Evolutionary conservation across 306 rosid species (phyloP), one percentile per base, ranked within the genome.

Genomic region (Trifolium dubium): DNA sequence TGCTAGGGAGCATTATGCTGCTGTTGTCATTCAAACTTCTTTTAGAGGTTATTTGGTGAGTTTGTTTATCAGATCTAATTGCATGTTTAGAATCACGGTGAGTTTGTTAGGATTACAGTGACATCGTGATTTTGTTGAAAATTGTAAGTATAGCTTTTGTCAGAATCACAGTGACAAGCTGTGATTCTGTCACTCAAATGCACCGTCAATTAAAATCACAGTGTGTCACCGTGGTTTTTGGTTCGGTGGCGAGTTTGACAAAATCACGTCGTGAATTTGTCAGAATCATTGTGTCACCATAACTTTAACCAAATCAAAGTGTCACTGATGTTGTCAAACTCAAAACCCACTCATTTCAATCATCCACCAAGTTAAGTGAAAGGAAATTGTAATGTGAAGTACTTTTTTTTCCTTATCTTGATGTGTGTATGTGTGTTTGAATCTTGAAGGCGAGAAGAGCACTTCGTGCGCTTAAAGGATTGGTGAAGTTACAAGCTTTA

Each of bases 41-140:
- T 94, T 94, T 12, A 83, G 99, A 83, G 99, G 99, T 12, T 94
- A 94, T 66, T 80, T 94, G 83, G 99, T 94, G 43, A 86, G 93
- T 80, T 4, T 37, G 28, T 4, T 1, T 3, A 17, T 34, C 18
- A 72, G 82, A 79, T 82, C 85, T 64, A 47, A 29, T 17, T 11
- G 47, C 68, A 63, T 63, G 30, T 63, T 10, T 62, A 1, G 47
- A 6, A 14, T 60, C 10, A 60, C 1, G 12, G 43, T 0, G 11
- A 28, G 66, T 60, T 60, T 56, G 63, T 3, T 3, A 8, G 11
- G 7, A 31, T 60, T 5, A 7, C 1, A 1, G 5, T 60, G 11
- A 0, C 3, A 14, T 15, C 18, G 40, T 11, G 9, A 58, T 58
- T 58, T 29, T 9, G 14, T 2, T 54, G 60, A 54, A 54, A 11